Base-by-base conservation (phyloP, 768 basidiomycete species). In the Pleurotus citrinopileatus region DNA sequence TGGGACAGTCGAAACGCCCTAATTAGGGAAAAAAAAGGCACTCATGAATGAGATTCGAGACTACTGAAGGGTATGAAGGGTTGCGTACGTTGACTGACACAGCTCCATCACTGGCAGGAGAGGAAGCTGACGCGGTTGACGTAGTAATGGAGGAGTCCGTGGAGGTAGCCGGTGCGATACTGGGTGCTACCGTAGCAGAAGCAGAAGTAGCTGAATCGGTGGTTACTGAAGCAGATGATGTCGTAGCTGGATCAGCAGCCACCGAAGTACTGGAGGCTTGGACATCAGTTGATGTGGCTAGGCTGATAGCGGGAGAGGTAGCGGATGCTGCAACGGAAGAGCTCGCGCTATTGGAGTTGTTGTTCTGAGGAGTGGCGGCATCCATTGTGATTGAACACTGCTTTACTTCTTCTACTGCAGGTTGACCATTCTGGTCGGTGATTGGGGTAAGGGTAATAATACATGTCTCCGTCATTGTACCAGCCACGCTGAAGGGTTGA, bases 401-500 rank as follows among this genome's bases (percentile, higher is more conserved):
- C 59, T 70, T 70, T 44, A 84, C 77, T 59, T 85, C 77, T 60
- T 75, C 69, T 19, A 85, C 71, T 12, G 74, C 75, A 38, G 70
- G 69, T n/a, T 75, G 60, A 15, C 83, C 84, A 58, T 76, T 68
- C 3, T 66, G 63, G 59, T 75, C 79, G 47, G 71, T 77, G 40
- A 79, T 72, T 4, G 81, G 84, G 3, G 78, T 83, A 43, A 86
- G 71, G 8, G 79, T 78, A 44, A 83, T 69, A 8, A 76, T 71
- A 63, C 86, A 88, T n/a, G 76, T 82, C 69, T 83, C 73, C 37
- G 72, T 79, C 65, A 83, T 68, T 25, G 67, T 65, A 15, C 85
- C 84, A 53, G 74, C 69, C 42, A 73, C 54, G 50, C 83, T 84
- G 56, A n/a, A 29, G 15, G 17, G 60, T 46, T 56, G 27, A 43